Evolutionary conservation across 768 basidiomycete genomes (phyloP).

Genomic region (button mushroom (Agaricus bisporus)): DNA sequence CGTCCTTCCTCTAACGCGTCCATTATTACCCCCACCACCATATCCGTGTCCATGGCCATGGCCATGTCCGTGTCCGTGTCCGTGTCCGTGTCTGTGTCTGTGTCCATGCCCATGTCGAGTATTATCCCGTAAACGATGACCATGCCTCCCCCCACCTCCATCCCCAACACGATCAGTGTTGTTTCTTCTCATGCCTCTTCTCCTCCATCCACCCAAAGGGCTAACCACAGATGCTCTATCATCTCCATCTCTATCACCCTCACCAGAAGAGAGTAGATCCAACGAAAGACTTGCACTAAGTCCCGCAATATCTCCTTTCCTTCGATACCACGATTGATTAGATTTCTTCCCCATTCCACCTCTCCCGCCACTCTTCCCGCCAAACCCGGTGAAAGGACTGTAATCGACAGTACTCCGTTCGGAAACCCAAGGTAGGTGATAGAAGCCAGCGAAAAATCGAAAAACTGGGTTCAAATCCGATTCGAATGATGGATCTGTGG

Average conservation of each 20-base stretch:
- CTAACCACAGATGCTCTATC: slow-evolving; percentile 2
- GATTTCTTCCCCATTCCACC: slow-evolving; percentile 1
- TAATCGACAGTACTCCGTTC: slow-evolving; percentile 8
- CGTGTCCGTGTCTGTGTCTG: background rate
- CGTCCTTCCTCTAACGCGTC: background rate
- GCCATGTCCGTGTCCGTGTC: background rate
- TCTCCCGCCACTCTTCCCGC: slow-evolving; percentile 1
- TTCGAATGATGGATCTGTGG: slow-evolving; percentile 2
- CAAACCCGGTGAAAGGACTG: slow-evolving; percentile 7
- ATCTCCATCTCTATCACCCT: background rate
- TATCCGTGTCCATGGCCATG: no score
- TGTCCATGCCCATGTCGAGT: background rate
- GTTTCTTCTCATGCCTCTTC: background rate
- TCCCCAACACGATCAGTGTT: background rate
- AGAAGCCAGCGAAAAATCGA: slow-evolving; percentile 6
- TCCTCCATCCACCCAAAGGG: slow-evolving; percentile 5
- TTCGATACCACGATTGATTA: slow-evolving; percentile 4
- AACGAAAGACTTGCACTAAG: background rate
- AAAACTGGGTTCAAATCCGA: slow-evolving; percentile 7
- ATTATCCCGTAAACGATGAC: background rate
- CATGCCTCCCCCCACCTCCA: background rate
- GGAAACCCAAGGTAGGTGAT: slow-evolving; percentile 5
- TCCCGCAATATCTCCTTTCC: background rate
- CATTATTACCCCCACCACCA: no score
- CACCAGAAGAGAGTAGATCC: slow-evolving; percentile 1